Evolutionary conservation across 768 basidiomycete species (phyloP).

Genomic region (Phaeotremella skinneri): DNA sequence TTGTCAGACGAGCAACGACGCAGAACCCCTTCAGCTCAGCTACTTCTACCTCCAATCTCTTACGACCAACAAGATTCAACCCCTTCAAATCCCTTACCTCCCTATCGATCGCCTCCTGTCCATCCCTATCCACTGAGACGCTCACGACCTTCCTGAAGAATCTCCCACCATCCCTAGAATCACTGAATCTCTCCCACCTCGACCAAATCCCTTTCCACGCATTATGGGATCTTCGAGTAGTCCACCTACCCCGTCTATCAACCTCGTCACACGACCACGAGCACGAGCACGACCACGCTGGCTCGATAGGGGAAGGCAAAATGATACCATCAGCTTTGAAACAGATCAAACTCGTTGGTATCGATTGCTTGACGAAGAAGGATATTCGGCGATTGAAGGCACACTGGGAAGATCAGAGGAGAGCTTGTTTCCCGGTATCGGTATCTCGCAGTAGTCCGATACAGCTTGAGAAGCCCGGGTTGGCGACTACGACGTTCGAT

Average conservation of each 20-base stretch:
- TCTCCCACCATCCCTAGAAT: conserved; percentile 21
- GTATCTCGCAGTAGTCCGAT: too few relatives aligned
- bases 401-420: conserved; percentile 36
- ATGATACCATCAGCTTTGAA: conserved; percentile 15
- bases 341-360: conserved; percentile 40
- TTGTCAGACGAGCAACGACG: too few relatives aligned
- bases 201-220: conserved; percentile 28
- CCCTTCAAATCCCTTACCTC: conserved; percentile 1
- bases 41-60: too few relatives aligned
- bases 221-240: conserved; percentile 23
- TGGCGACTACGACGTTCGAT: too few relatives aligned
- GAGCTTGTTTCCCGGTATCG: background rate
- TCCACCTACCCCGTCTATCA: background rate
- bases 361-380: conserved; percentile 39
- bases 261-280: too few relatives aligned
- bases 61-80: background rate
- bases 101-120: conserved; percentile 33
- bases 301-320: background rate
- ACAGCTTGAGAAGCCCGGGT: too few relatives aligned
- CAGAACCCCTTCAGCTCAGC: too few relatives aligned
- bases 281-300: background rate
- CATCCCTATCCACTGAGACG: conserved; percentile 8
- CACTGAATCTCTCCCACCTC: conserved; percentile 33
- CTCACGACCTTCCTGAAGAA: conserved; percentile 24
- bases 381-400: conserved; percentile 35